These are phyloP conservation scores for Fallopia convolvulus DNA, from an alignment of 148 eudicot genomes.

Conservation along the genomic window DNA sequence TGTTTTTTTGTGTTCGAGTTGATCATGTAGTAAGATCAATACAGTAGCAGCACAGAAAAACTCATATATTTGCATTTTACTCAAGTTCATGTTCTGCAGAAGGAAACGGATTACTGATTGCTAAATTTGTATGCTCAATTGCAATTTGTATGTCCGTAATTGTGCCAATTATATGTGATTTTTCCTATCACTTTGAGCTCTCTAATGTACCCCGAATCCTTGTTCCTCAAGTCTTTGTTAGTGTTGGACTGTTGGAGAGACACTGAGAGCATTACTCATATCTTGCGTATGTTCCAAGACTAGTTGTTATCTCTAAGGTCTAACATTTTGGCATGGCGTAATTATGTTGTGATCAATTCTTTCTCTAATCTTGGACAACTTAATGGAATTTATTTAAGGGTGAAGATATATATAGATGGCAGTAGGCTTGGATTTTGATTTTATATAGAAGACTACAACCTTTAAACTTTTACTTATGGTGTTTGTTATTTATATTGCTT, in stretches of 20 bases:
- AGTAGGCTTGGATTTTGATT: neutral
- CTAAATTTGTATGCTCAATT: slow-evolving; percentile 43
- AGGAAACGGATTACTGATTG: slow-evolving; percentile 40
- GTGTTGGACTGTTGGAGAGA: slow-evolving; percentile 39
- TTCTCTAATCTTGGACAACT: neutral
- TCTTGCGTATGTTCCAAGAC: slow-evolving; percentile 17
- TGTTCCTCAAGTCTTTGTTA: slow-evolving; percentile 38
- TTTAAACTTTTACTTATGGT: neutral
- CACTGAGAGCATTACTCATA: slow-evolving; percentile 15
- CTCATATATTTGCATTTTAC: slow-evolving; percentile 14
- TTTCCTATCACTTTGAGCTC: slow-evolving; percentile 69
- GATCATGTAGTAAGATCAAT: neutral
- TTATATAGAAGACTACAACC: neutral
- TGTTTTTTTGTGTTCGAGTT: too few relatives aligned
- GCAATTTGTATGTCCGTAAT: slow-evolving; percentile 65
- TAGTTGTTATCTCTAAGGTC: slow-evolving; percentile 30
- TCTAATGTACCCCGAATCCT: slow-evolving; percentile 73
- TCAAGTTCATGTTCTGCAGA: slow-evolving; percentile 36
- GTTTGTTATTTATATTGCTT: neutral
- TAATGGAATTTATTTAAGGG: neutral
- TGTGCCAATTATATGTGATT: slow-evolving; percentile 77
- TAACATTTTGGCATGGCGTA: slow-evolving; percentile 67
- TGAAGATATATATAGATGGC: neutral
- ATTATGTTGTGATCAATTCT: slow-evolving; percentile 71
- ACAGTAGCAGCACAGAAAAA: neutral